phyloP scores from a whole-genome alignment of 2,329 filamentous ascomycete genomes.

The Diplodia corticola region DNA sequence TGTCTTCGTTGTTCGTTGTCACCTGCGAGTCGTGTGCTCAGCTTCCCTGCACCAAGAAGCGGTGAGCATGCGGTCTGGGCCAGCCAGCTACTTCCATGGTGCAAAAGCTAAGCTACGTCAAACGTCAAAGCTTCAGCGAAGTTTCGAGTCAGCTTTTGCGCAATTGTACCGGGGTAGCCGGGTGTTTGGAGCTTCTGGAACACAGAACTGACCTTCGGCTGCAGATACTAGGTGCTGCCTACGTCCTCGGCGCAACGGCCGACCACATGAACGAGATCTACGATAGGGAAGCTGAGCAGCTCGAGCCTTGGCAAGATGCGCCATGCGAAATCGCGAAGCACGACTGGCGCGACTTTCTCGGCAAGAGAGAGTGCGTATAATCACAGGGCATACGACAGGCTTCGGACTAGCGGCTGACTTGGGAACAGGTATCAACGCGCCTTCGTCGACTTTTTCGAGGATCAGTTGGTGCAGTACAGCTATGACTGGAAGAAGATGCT shows the following conservation, averaged over 20 bases:
- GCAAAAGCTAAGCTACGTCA: not conserved
- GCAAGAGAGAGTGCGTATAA: conserved; percentile 62
- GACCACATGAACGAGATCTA: conserved; percentile 78
- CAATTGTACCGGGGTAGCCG: not conserved
- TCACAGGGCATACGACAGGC: not conserved
- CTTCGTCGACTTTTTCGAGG: conserved; percentile 94
- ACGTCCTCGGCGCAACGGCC: conserved; percentile 74
- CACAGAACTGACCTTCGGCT: not conserved
- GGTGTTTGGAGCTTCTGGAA: not conserved
- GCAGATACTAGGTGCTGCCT: conserved; percentile 76
- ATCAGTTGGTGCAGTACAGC: conserved; percentile 71
- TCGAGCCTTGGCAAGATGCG: conserved; percentile 81
- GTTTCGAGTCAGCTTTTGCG: not conserved
- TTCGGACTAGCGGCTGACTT: not conserved
- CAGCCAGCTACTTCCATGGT: conserved; percentile 1
- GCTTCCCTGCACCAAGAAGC: not conserved
- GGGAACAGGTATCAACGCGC: conserved; percentile 78
- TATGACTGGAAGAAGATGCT: conserved; percentile 86
- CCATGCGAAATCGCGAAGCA: conserved; percentile 78
- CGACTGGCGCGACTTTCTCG: conserved; percentile 86
- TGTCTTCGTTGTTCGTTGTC: not conserved
- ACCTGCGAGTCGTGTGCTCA: not conserved
- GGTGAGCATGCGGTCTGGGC: not conserved
- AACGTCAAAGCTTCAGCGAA: not conserved
- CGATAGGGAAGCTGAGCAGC: conserved; percentile 67